Percentiles rank a stretch among this genome's conserved stretches.
These are phyloP conservation scores for Podaxis pistillaris DNA, from an alignment of 768 basidiomycete genomes.

Conservation along the genomic window DNA sequence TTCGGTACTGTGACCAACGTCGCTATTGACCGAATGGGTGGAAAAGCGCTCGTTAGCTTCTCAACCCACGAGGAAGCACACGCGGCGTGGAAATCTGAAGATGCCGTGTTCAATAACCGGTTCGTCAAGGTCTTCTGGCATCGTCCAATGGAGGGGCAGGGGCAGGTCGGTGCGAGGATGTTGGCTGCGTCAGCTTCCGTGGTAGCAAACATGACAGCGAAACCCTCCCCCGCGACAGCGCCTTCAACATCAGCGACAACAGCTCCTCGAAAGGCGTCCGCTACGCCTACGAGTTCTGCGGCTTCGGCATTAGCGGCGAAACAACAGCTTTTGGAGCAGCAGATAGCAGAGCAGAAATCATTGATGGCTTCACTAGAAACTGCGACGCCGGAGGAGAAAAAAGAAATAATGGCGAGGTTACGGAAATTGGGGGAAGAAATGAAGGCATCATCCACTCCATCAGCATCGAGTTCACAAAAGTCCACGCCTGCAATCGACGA, in stretches of 20 bases:
- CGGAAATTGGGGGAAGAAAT: conserved; percentile 81
- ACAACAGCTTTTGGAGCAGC: conserved; percentile 74
- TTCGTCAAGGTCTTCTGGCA: conserved; percentile 98
- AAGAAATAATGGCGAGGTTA: conserved; percentile 71
- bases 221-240: conserved; percentile 27
- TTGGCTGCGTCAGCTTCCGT: conserved; percentile 80
- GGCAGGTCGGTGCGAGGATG: conserved; percentile 71
- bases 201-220: conserved; percentile 59
- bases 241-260: conserved; percentile 19
- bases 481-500: conserved; percentile 31
- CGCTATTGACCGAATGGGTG: conserved; percentile 70
- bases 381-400: conserved; percentile 71
- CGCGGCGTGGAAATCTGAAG: conserved; percentile 88
- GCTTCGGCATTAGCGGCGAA: conserved; percentile 64
- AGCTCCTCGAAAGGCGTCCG: conserved; percentile 15
- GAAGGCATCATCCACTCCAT: conserved; percentile 38
- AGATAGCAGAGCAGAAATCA: conserved; percentile 86
- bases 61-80: conserved; percentile 79
- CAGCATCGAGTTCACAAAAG: conserved; percentile 26
- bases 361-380: conserved; percentile 70
- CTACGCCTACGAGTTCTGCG: conserved; percentile 19
- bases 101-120: conserved; percentile 91
- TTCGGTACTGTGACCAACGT: conserved; percentile 94
- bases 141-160: conserved; percentile 88
- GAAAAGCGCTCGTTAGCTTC: conserved; percentile 89